phyloP scores from a whole-genome alignment of 129 eudicot genomes.

The Flaveria trinervia region DNA sequence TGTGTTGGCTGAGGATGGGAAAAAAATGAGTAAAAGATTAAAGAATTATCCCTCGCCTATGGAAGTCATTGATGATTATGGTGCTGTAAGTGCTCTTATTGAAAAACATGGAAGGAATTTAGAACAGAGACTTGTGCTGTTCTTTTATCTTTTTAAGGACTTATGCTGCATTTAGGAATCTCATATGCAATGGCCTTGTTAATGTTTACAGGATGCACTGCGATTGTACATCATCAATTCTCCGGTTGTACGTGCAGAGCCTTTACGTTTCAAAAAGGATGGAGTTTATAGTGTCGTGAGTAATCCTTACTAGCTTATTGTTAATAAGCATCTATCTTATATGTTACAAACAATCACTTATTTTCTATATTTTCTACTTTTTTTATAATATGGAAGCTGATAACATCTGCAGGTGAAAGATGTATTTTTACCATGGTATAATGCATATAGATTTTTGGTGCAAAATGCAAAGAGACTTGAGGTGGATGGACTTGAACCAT shows the following conservation, averaged over 20 bases:
- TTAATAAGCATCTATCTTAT: neutral
- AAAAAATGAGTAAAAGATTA: slow-evolving; percentile 90
- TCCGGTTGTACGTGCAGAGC: slow-evolving; percentile 97
- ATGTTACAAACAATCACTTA: neutral
- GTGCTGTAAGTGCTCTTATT: slow-evolving; percentile 61
- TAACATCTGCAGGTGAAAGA: slow-evolving; percentile 61
- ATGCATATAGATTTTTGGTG: slow-evolving; percentile 88
- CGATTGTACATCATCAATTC: slow-evolving; percentile 83
- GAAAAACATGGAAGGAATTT: slow-evolving; percentile 14
- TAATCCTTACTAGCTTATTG: slow-evolving; percentile 15
- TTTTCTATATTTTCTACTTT: neutral
- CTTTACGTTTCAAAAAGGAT: slow-evolving; percentile 81
- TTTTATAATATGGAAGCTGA: neutral
- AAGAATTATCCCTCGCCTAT: slow-evolving; percentile 87
- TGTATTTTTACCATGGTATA: slow-evolving; percentile 94
- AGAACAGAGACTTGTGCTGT: neutral
- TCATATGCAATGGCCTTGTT: neutral
- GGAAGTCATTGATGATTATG: slow-evolving; percentile 77
- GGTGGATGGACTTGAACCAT: slow-evolving; percentile 70
- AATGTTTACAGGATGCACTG: slow-evolving; percentile 62
- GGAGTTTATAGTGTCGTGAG: slow-evolving; percentile 87
- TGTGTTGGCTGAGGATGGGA: slow-evolving; percentile 95
- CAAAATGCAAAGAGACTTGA: slow-evolving; percentile 90
- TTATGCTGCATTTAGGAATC: too few relatives aligned
- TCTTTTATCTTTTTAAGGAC: neutral